Evolutionary conservation across 2,329 filamentous ascomycete genomes (phyloP).

Genomic region (Colletotrichum coccodes): DNA sequence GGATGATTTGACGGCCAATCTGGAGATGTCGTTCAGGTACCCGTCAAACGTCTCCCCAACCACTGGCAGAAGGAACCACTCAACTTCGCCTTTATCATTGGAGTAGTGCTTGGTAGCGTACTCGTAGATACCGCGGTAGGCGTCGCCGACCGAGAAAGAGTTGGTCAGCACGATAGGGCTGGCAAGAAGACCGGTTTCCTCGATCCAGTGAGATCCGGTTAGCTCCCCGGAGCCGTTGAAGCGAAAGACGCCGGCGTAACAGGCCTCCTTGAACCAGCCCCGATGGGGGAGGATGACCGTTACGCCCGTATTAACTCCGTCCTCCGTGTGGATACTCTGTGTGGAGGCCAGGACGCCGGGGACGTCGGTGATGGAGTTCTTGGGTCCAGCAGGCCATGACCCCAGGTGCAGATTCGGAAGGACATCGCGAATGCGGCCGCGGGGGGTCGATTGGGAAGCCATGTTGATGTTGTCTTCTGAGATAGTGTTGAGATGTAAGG

Average conservation of each 20-base stretch:
- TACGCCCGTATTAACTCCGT: constrained; percentile 58
- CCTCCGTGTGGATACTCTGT: constrained; percentile 51
- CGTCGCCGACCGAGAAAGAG: constrained; percentile 66
- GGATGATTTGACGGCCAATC: constrained; percentile 63
- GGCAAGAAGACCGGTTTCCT: constrained; percentile 68
- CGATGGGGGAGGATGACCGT: constrained; percentile 58
- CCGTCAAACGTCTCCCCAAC: constrained; percentile 74
- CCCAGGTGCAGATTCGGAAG: constrained; percentile 56
- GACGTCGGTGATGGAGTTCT: constrained; percentile 63
- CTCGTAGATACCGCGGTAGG: constrained; percentile 68
- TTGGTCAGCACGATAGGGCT: constrained; percentile 71
- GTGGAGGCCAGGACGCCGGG: constrained; percentile 58
- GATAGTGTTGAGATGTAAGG: no score
- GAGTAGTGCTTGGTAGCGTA: constrained; percentile 59
- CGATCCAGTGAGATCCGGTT: constrained; percentile 70
- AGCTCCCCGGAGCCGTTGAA: constrained; percentile 74
- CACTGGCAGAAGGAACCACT: constrained; percentile 66
- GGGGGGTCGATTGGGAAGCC: constrained; percentile 20
- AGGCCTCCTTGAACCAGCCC: constrained; percentile 55
- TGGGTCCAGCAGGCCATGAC: constrained; percentile 52
- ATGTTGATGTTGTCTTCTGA: neutral
- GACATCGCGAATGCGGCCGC: constrained; percentile 52
- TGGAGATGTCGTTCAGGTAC: constrained; percentile 65
- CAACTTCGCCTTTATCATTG: constrained; percentile 53
- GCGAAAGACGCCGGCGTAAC: constrained; percentile 63